Conservation (phyloP, 345 rosid species). For the Kernera saxatilis region DNA sequence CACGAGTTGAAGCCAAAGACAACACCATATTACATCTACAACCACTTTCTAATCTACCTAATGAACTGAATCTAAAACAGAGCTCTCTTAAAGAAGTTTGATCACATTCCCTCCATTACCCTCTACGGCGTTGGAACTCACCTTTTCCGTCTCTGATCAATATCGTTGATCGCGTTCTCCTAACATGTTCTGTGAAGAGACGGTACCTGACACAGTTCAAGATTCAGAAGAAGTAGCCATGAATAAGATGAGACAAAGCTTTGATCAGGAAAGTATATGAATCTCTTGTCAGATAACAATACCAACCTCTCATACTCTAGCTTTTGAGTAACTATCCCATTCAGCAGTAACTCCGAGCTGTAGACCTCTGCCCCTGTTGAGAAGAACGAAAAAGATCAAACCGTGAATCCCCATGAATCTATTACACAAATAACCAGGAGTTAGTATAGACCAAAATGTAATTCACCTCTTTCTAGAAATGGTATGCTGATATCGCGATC, state of each 20-base stretch:
- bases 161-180: constrained; percentile 61
- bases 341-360: constrained; percentile 79
- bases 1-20: constrained; percentile 5
- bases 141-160: constrained; percentile 60
- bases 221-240: neutral
- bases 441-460: neutral
- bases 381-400: neutral
- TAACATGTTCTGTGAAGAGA: constrained; percentile 60
- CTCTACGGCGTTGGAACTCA: constrained; percentile 34
- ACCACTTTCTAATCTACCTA: constrained; percentile 1
- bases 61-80: constrained; percentile 10
- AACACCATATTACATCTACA: constrained; percentile 17
- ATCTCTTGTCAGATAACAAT: neutral
- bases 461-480: constrained; percentile 73
- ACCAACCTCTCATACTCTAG: constrained; percentile 85
- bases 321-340: constrained; percentile 83
- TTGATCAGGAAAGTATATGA: neutral
- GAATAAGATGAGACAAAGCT: constrained; percentile 6
- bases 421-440: neutral
- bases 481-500: constrained; percentile 53
- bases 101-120: constrained; percentile 2
- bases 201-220: constrained; percentile 49
- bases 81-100: neutral
- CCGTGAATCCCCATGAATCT: neutral
- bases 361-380: constrained; percentile 64